Evolutionary conservation across 2,329 filamentous ascomycete genomes (phyloP).

Genomic region (Dothistroma pini): DNA sequence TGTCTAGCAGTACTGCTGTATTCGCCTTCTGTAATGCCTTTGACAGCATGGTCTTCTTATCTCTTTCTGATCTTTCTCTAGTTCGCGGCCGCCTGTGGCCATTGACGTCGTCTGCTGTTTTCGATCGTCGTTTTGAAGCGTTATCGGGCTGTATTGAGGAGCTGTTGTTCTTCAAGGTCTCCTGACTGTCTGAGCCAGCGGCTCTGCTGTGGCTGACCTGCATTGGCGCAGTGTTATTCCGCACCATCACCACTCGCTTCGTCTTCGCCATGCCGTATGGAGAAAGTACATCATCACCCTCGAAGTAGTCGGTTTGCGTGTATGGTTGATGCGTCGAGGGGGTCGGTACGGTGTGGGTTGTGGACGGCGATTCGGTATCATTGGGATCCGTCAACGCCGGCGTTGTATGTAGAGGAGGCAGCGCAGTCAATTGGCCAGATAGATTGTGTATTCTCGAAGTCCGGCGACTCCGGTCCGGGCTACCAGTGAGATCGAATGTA

Average conservation of each 20-base stretch:
- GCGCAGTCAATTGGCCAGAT: conserved; percentile 26
- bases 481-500: conserved; percentile 16
- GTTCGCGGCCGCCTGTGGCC: conserved; percentile 26
- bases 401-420: conserved; percentile 34
- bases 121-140: conserved; percentile 14
- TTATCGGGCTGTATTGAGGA: conserved; percentile 13
- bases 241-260: conserved; percentile 25
- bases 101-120: conserved; percentile 14
- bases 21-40: conserved; percentile 93
- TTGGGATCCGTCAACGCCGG: conserved; percentile 27
- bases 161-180: conserved; percentile 14
- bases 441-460: conserved; percentile 20
- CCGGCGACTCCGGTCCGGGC: conserved; percentile 27
- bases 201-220: conserved; percentile 11
- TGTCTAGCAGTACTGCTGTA: conserved; percentile 90
- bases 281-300: conserved; percentile 24
- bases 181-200: conserved; percentile 12
- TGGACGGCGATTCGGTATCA: conserved; percentile 33
- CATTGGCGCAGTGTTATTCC: conserved; percentile 27
- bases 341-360: conserved; percentile 30
- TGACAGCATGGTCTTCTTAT: conserved; percentile 93
- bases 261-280: conserved; percentile 25
- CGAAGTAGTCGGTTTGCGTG: conserved; percentile 31
- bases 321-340: conserved; percentile 31
- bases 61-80: conserved; percentile 45